These are phyloP conservation scores for Salix udensis DNA, from an alignment of 345 rosid species.

Conservation along the genomic window DNA sequence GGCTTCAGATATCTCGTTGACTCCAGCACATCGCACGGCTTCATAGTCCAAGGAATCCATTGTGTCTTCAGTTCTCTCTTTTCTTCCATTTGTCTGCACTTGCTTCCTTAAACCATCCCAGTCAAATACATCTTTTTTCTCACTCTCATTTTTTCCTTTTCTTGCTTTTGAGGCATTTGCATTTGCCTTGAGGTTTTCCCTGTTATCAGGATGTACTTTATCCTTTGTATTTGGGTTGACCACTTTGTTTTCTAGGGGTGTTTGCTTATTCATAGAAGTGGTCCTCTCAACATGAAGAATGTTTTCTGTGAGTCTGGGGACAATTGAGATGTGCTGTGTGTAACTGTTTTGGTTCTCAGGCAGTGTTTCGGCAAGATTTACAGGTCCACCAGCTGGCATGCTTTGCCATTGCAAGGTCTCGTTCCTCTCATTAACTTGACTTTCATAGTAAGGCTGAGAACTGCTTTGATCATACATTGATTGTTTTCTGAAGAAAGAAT, in stretches of 20 bases:
- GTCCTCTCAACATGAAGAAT: conserved; percentile 25
- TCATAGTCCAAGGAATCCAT: conserved; percentile 85
- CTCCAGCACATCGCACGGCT: conserved; percentile 59
- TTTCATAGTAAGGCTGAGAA: conserved; percentile 25
- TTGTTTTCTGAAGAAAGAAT: conserved; percentile 2
- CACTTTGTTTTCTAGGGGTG: conserved; percentile 22
- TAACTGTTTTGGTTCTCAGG: conserved; percentile 24
- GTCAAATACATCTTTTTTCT: conserved; percentile 46
- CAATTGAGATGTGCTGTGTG: conserved; percentile 23
- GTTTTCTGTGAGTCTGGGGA: conserved; percentile 25
- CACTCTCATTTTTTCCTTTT: conserved; percentile 39
- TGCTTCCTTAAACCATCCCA: conserved; percentile 77
- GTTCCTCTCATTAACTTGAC: conserved; percentile 28
- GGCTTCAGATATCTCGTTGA: conserved; percentile 49
- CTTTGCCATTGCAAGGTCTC: conserved; percentile 26
- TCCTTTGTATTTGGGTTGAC: conserved; percentile 34
- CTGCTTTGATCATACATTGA: conserved; percentile 22
- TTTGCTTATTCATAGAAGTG: conserved; percentile 23
- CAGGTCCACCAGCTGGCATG: conserved; percentile 20
- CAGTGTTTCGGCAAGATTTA: conserved; percentile 26
- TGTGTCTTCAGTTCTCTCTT: conserved; percentile 47
- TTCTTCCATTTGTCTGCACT: conserved; percentile 36
- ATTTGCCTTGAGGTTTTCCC: conserved; percentile 27
- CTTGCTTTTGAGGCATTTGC: conserved; percentile 38
- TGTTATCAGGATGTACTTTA: conserved; percentile 26